Percentiles rank a stretch among this genome's conserved stretches.
Conservation (phyloP, 345 rosid species). For the Linum trigynum region DNA sequence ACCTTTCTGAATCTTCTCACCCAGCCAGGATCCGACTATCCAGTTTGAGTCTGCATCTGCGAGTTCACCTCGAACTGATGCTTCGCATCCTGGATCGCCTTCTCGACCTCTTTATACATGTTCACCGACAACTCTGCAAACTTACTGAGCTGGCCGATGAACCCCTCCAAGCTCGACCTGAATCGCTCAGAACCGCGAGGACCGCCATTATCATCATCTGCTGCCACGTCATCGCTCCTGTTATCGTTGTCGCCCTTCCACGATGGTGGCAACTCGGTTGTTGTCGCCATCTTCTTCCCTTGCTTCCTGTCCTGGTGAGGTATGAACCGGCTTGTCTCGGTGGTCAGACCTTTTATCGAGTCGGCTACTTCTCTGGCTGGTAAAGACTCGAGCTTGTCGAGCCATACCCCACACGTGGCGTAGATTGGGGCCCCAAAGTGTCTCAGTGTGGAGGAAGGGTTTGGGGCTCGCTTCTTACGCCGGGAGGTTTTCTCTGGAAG, state of each 20-base stretch:
- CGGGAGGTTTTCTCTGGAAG: slow-evolving; percentile 23
- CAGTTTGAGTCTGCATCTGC: slow-evolving; percentile 14
- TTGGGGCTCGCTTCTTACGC: slow-evolving; percentile 24
- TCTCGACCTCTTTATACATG: slow-evolving; percentile 40
- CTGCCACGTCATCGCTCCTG: slow-evolving; percentile 23
- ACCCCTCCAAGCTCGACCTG: slow-evolving; percentile 42
- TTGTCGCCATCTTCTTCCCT: slow-evolving; percentile 25
- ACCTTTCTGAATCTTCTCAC: not conserved
- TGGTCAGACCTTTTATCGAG: slow-evolving; percentile 52
- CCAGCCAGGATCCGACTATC: not conserved
- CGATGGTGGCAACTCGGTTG: not conserved
- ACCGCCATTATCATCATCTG: slow-evolving; percentile 39
- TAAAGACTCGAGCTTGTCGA: slow-evolving; percentile 41
- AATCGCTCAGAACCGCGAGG: slow-evolving; percentile 48
- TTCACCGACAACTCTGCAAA: slow-evolving; percentile 48
- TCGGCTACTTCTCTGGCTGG: slow-evolving; percentile 52
- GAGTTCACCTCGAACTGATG: slow-evolving; percentile 22
- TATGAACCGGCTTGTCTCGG: slow-evolving; percentile 48
- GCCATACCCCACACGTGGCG: slow-evolving; percentile 61
- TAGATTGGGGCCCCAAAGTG: slow-evolving; percentile 63
- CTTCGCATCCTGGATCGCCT: slow-evolving; percentile 43
- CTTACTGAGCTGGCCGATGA: slow-evolving; percentile 40
- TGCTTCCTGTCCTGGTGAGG: slow-evolving; percentile 71
- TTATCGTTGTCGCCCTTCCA: slow-evolving; percentile 26
- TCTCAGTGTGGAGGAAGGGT: slow-evolving; percentile 22